Evolutionary conservation across 2,329 filamentous ascomycete genomes (phyloP).

Genomic region (Aaosphaeria arxii): DNA sequence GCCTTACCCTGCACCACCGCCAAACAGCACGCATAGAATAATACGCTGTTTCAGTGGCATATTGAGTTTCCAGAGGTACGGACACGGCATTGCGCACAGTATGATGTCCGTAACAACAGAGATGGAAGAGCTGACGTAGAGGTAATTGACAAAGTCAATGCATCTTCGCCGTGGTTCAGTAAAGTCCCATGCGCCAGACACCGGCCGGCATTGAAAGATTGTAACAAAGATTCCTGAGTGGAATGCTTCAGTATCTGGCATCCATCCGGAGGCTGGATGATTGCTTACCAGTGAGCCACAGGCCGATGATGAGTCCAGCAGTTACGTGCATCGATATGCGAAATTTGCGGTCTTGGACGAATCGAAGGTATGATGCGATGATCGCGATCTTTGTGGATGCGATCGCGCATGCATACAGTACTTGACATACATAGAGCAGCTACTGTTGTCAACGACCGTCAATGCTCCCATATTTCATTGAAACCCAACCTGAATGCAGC

Average conservation of each 20-base stretch:
- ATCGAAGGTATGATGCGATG: slow-evolving; percentile 25
- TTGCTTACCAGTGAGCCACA: slow-evolving; percentile 18
- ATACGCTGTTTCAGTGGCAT: slow-evolving; percentile 25
- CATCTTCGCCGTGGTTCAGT: slow-evolving; percentile 9
- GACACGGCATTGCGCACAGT: slow-evolving; percentile 20
- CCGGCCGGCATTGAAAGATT: slow-evolving; percentile 24
- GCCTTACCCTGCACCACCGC: slow-evolving; percentile 20
- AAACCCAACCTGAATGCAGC: slow-evolving; percentile 14
- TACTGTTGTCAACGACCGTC: slow-evolving; percentile 5
- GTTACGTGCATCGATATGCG: slow-evolving; percentile 18
- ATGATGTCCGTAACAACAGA: slow-evolving; percentile 22
- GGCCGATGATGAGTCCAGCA: slow-evolving; percentile 8
- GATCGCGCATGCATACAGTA: slow-evolving; percentile 25
- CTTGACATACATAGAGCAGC: slow-evolving; percentile 22
- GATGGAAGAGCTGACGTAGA: slow-evolving; percentile 24
- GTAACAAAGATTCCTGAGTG: slow-evolving; percentile 19
- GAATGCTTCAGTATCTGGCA: not conserved
- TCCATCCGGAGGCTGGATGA: not conserved
- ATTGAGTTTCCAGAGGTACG: slow-evolving; percentile 22
- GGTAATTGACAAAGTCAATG: slow-evolving; percentile 19
- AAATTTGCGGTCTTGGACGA: slow-evolving; percentile 17
- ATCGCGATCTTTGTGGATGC: slow-evolving; percentile 25
- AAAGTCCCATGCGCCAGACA: slow-evolving; percentile 22
- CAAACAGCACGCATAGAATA: slow-evolving; percentile 24
- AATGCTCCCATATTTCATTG: too few species aligned